Percentiles rank a stretch among this genome's conserved stretches.
Conservation (phyloP, 1,284 basidiomycete species). For the Grifola frondosa region DNA sequence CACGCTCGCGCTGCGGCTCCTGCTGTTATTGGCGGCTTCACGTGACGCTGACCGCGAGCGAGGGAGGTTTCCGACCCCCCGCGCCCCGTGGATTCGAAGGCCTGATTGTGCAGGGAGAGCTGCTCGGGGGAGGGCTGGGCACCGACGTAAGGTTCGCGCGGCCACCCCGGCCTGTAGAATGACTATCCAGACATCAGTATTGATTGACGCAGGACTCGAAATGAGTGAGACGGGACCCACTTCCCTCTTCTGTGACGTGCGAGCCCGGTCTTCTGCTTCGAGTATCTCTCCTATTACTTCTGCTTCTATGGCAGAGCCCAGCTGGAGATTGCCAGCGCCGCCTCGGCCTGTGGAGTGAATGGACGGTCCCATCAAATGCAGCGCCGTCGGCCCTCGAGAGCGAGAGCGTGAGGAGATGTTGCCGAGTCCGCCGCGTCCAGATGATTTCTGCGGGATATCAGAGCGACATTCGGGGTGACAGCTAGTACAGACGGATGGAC, state of each 20-base stretch:
- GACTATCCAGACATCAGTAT: too few relatives aligned
- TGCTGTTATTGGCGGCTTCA: constrained; percentile 26
- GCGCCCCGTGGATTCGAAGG: constrained; percentile 63
- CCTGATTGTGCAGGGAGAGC: constrained; percentile 17
- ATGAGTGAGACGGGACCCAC: constrained; percentile 26
- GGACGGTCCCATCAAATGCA: too few relatives aligned
- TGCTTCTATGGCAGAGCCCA: constrained; percentile 28
- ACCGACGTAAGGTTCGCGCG: constrained; percentile 47
- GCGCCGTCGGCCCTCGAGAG: constrained; percentile 22
- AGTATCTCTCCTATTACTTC: constrained; percentile 41
- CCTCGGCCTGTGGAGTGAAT: constrained; percentile 62
- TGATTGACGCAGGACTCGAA: constrained; percentile 65
- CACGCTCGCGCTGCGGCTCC: constrained; percentile 20
- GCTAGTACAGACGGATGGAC: constrained; percentile 15
- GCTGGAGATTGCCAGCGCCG: constrained; percentile 62
- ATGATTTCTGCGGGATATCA: constrained; percentile 47
- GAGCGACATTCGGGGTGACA: not conserved
- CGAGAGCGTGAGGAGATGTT: constrained; percentile 48
- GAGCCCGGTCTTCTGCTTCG: constrained; percentile 47
- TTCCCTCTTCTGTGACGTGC: constrained; percentile 28
- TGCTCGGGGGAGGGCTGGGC: constrained; percentile 34
- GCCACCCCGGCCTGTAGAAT: constrained; percentile 70
- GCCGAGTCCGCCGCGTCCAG: constrained; percentile 59
- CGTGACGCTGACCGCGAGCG: constrained; percentile 46
- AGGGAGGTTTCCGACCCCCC: constrained; percentile 71